A percentile compares a stretch with the other conserved stretches of the same genome.
Evolutionary conservation across 73 alveolate species (phyloP).

Genomic region (Symbiodinium natans): DNA sequence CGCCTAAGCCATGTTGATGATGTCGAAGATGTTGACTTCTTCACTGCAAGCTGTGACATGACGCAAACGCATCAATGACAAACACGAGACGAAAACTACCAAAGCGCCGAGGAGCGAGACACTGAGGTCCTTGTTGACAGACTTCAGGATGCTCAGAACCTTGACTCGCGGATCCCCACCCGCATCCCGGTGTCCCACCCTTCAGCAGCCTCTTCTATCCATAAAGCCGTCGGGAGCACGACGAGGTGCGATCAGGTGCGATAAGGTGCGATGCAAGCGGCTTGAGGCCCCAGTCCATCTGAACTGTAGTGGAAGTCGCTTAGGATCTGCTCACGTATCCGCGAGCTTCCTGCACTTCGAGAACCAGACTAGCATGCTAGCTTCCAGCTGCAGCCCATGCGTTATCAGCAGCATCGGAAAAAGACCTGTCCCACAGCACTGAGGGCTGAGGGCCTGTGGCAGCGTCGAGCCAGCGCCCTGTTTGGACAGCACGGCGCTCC

Average conservation of each 20-base stretch:
- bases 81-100: too few relatives aligned
- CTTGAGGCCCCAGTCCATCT: constrained; percentile 66
- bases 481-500: constrained; percentile 59
- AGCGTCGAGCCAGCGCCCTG: constrained; percentile 55
- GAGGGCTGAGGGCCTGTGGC: background rate
- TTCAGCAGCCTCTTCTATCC: too few relatives aligned
- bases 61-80: background rate
- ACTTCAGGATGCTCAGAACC: constrained; percentile 65
- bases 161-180: too few relatives aligned
- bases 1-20: background rate
- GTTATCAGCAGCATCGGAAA: too few relatives aligned
- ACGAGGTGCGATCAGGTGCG: too few relatives aligned
- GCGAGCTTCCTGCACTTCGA: background rate
- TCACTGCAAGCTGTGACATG: background rate
- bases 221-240: too few relatives aligned
- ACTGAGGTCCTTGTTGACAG: constrained; percentile 7
- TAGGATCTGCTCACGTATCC: constrained; percentile 71
- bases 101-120: background rate
- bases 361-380: background rate
- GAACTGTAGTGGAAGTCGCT: constrained; percentile 66
- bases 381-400: too few relatives aligned
- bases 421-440: too few relatives aligned
- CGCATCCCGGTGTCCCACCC: too few relatives aligned
- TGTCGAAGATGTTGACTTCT: too few relatives aligned
- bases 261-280: too few relatives aligned